phyloP scores from a whole-genome alignment of 1,139 yeast genomes.

The Eremothecium cymbalariae region DNA sequence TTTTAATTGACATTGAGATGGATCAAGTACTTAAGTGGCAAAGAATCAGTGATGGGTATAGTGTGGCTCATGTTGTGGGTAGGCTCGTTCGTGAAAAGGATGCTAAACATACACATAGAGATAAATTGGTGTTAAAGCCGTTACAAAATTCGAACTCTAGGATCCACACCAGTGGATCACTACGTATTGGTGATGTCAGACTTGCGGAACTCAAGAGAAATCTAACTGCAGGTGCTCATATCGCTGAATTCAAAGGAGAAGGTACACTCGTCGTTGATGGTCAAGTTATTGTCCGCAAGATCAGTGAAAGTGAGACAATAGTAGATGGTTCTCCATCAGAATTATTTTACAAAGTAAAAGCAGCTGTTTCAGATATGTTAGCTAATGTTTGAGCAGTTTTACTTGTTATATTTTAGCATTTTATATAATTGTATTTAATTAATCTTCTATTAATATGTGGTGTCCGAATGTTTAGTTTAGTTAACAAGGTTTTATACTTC shows the following conservation, averaged over 20 bases:
- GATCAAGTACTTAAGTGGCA: constrained; percentile 74
- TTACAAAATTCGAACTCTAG: constrained; percentile 17
- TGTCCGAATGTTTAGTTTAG: no score
- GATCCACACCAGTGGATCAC: constrained; percentile 28
- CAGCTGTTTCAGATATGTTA: constrained; percentile 65
- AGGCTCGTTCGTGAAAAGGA: constrained; percentile 43
- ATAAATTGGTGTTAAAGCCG: constrained; percentile 25
- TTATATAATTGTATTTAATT: no score
- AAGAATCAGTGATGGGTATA: constrained; percentile 66
- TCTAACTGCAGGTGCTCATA: constrained; percentile 49
- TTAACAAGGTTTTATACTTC: no score
- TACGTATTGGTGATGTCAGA: constrained; percentile 84
- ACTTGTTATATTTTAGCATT: no score
- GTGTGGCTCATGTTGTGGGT: constrained; percentile 79
- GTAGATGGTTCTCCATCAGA: constrained; percentile 77
- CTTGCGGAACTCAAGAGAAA: constrained; percentile 71
- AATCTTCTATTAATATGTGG: no score
- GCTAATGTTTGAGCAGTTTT: constrained; percentile 62
- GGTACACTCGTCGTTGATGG: constrained; percentile 87
- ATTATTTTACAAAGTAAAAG: constrained; percentile 72
- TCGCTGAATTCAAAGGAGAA: constrained; percentile 87
- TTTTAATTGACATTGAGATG: constrained; percentile 60
- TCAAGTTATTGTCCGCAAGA: constrained; percentile 63
- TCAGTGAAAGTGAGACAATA: constrained; percentile 70
- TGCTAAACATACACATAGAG: constrained; percentile 14